Evolutionary conservation across 2,329 filamentous ascomycete genomes (phyloP), one percentile per base, ranked within the genome.

Genomic region (Lecanicillium sp.): DNA sequence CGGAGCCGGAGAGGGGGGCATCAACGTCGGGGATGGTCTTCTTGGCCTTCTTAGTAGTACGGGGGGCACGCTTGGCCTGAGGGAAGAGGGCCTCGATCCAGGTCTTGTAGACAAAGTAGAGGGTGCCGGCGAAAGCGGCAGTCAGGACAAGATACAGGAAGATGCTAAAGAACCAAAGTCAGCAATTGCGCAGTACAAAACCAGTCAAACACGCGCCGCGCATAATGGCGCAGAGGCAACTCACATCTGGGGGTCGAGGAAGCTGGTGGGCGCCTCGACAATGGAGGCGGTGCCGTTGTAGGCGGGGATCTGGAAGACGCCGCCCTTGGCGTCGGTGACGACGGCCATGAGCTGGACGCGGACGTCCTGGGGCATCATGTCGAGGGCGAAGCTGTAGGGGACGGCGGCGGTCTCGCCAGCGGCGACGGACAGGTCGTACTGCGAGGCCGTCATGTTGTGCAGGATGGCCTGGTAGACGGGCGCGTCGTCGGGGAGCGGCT

Each of bases 41-140:
- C 76, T 87, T 87, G 58, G 68, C 67, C 63, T 82, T 81, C 62
- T 75, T 78, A 55, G 77, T 24, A 77, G 70, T 60, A 74, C 76
- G 50, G 78, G 72, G 73, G 33, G 77, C 72, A 54, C 83, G 81
- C 74, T 89, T 87, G 57, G 85, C 83, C 76, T 95, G 89, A 41
- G 93, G 91, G 77, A 97, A 95, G 64, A 98, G 86, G 12, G 90
- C 84, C 61, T 90, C 87, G 70, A 98, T 86, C 90, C 91, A 97
- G 62, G 91, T 95, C 75, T 86, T 93, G 81, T 98, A 98, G 72
- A 96, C 89, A 70, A 95, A 95, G 81, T 91, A 96, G 65, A 86
- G 80, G 46, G 84, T 89, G 53, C 86, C 90, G 55, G 71, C 81
- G 65, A 95, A 94, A 54, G 77, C 79, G 53, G 78, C 83, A 46